Percentiles rank a stretch among this genome's conserved stretches.
Evolutionary conservation across 2,329 filamentous ascomycete species (phyloP).

Genomic region (Calonectria pseudoturangicola): DNA sequence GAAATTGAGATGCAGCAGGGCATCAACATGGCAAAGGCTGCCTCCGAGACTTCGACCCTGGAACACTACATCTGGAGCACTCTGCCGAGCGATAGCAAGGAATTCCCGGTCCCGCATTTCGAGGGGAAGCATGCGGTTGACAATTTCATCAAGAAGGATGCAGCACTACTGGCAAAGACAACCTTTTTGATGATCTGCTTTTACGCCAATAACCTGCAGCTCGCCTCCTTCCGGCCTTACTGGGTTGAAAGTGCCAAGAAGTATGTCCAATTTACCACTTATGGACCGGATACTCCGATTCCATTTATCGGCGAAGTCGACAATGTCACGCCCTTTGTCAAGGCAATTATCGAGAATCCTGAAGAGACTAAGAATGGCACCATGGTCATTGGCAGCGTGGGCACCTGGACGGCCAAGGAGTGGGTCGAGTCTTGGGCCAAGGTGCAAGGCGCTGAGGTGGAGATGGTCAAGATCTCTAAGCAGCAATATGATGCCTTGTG

Average conservation of each 20-base stretch:
- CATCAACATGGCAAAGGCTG: conserved; percentile 20
- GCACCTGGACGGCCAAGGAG: conserved; percentile 13
- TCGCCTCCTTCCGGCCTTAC: conserved; percentile 15
- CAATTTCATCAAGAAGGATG: conserved; percentile 1
- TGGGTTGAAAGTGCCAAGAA: conserved; percentile 25
- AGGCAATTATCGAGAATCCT: conserved; percentile 10
- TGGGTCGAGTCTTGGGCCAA: conserved; percentile 22
- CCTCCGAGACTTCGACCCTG: conserved; percentile 7
- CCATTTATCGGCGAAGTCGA: conserved; percentile 16
- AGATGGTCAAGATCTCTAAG: neutral
- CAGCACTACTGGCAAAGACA: conserved; percentile 6
- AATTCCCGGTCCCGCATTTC: conserved; percentile 18
- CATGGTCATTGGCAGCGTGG: conserved; percentile 22
- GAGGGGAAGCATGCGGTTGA: neutral
- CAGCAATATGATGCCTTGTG: conserved; percentile 23
- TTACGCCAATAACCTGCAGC: conserved; percentile 16
- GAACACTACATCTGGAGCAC: conserved; percentile 29
- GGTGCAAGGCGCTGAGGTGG: neutral
- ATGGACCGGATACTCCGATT: conserved; percentile 8
- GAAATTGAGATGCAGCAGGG: conserved; percentile 8
- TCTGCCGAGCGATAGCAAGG: neutral
- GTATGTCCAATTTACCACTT: conserved; percentile 21
- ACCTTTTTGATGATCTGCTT: conserved; percentile 6
- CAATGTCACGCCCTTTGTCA: conserved; percentile 18
- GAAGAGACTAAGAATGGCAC: conserved; percentile 17